Conservation (phyloP, 805 yeast species). For the Torulaspora franciscae region DNA sequence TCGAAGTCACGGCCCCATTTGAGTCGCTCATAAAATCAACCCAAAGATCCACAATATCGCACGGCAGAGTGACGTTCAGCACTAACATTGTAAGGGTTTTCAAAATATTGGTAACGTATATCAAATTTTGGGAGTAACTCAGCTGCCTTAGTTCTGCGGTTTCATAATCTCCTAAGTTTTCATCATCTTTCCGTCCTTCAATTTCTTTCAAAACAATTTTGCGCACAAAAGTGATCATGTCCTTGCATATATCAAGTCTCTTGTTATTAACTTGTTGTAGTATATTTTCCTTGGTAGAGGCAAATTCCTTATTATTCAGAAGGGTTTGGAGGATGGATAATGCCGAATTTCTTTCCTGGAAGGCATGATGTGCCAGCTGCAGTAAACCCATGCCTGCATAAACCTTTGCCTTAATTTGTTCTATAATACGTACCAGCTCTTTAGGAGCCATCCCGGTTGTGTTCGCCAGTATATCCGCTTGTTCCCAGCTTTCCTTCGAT, state of each 20-base stretch:
- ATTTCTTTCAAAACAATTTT: conserved; percentile 4
- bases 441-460: conserved; percentile 38
- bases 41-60: conserved; percentile 46
- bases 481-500: conserved; percentile 35
- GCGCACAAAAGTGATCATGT: conserved; percentile 19
- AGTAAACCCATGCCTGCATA: conserved; percentile 31
- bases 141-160: conserved; percentile 16
- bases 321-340: conserved; percentile 40
- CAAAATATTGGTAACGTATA: conserved; percentile 35
- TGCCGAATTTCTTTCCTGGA: conserved; percentile 49
- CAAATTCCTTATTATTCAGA: conserved; percentile 24
- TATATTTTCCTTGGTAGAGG: conserved; percentile 24
- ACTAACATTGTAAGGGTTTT: conserved; percentile 39
- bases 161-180: conserved; percentile 10
- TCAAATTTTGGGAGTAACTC: conserved; percentile 34
- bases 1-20: neutral
- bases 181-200: neutral
- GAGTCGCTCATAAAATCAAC: conserved; percentile 43
- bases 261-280: conserved; percentile 20
- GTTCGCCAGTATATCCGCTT: conserved; percentile 40
- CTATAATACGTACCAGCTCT: conserved; percentile 48
- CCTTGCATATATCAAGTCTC: conserved; percentile 22
- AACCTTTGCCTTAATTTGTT: conserved; percentile 38
- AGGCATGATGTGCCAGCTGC: conserved; percentile 39
- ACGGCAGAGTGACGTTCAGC: conserved; percentile 36